Evolutionary conservation across 345 rosid genomes (phyloP), one percentile per base, ranked within the genome.

Genomic region (Punica granatum): DNA sequence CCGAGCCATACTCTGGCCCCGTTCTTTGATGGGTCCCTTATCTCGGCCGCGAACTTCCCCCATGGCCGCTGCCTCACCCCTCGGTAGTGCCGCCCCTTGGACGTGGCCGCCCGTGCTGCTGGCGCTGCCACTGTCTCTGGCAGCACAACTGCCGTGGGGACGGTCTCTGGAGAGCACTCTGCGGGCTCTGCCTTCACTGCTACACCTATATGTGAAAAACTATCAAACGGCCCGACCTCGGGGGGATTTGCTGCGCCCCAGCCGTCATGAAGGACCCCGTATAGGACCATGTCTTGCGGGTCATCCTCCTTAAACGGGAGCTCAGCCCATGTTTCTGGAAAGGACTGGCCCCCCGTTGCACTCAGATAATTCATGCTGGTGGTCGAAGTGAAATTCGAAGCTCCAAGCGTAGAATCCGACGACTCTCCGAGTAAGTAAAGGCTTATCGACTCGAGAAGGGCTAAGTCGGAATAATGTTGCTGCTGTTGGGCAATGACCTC

Each of bases 271-370:
- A 95, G 95, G 65, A 80, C 74, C 4, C 84, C 82, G 74, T 77
- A 88, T 4, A 92, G 88, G 7, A 90, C 42, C 99, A 92, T 88
- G 67, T 92, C 99, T 72, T 92, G 97, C 0, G 98, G 79, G 69
- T 92, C 97, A 54, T 95, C 79, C 33, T 83, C 90, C 67, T 83
- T 80, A 48, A 95, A 71, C 0, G 99, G 98, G 66, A 95, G 81
- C 0, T 87, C 96, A 0, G 97, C 99, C 97, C 98, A 95, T 31
- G 79, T 88, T 30, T 89, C 90, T 0, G 89, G 76, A 49, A 85
- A 72, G 8, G 90, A 89, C 53, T 91, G 85, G 75, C 78, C 75
- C 83, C 16, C 15, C 54, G 11, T 49, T 19, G 11, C 59, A 51
- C 4, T 25, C 28, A 4, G 69, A 48, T 18, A 28, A 34, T 8